Conservation (phyloP, 1,284 basidiomycete genomes). For the Porogramme epimiltina region DNA sequence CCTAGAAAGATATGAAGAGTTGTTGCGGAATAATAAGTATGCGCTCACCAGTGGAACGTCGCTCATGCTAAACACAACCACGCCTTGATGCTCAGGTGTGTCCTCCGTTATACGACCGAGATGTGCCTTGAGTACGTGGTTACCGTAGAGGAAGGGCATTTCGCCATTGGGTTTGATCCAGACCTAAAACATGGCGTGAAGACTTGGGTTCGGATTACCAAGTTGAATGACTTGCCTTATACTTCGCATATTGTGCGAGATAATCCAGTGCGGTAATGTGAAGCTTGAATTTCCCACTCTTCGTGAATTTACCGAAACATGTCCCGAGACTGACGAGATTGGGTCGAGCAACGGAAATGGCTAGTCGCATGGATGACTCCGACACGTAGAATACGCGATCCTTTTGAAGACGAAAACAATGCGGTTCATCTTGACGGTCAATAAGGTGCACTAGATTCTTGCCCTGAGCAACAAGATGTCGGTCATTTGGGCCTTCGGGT, state of each 20-base stretch:
- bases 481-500: not conserved
- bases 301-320: slow-evolving; percentile 98
- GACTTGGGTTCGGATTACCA: too few species aligned
- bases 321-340: slow-evolving; percentile 95
- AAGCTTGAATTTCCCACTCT: slow-evolving; percentile 97
- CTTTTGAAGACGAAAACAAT: slow-evolving; percentile 90
- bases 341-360: slow-evolving; percentile 89
- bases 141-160: slow-evolving; percentile 99
- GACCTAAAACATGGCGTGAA: slow-evolving; percentile 55
- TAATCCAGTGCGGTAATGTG: slow-evolving; percentile 95
- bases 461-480: slow-evolving; percentile 59
- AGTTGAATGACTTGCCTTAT: slow-evolving; percentile 69
- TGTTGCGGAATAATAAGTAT: not conserved
- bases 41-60: slow-evolving; percentile 83
- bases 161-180: slow-evolving; percentile 99
- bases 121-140: slow-evolving; percentile 98
- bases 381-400: slow-evolving; percentile 95
- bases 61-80: slow-evolving; percentile 95
- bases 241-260: slow-evolving; percentile 95
- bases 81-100: slow-evolving; percentile 98
- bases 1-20: slow-evolving; percentile 48
- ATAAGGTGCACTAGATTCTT: slow-evolving; percentile 91
- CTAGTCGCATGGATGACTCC: slow-evolving; percentile 90
- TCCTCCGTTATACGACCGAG: slow-evolving; percentile 99
- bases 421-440: slow-evolving; percentile 81